phyloP scores from a whole-genome alignment of 257 asterid genomes.

The Solanum tarapatanum region DNA sequence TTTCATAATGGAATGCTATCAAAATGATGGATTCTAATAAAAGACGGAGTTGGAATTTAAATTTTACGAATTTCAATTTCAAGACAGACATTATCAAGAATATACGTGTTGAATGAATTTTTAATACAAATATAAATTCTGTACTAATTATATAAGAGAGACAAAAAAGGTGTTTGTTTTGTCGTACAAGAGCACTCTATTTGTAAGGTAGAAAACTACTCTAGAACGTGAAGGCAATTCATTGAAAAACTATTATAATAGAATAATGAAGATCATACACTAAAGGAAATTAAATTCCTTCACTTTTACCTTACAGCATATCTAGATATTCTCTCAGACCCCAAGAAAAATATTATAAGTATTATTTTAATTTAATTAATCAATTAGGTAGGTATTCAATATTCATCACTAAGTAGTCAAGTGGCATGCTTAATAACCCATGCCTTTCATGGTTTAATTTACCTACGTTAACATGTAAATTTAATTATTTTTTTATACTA shows the following conservation, averaged over 20 bases:
- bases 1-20: background rate
- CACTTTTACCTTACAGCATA: background rate
- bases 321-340: background rate
- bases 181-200: background rate
- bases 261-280: background rate
- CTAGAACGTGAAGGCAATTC: slow-evolving; percentile 3
- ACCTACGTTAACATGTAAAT: background rate
- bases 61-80: no score
- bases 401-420: background rate
- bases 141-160: background rate
- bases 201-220: background rate
- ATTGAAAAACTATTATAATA: background rate
- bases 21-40: background rate
- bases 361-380: background rate
- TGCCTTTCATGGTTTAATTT: background rate
- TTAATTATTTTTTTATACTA: background rate
- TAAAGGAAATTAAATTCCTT: slow-evolving; percentile 2
- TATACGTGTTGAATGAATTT: background rate
- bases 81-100: background rate
- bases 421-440: background rate
- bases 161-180: background rate
- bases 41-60: rapidly evolving
- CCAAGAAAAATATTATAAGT: background rate
- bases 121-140: background rate
- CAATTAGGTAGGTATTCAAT: background rate